A percentile compares a stretch with the other conserved stretches of the same genome.
Conservation (phyloP, 495 filamentous ascomycete genomes). For the Entonaema liquescens region DNA sequence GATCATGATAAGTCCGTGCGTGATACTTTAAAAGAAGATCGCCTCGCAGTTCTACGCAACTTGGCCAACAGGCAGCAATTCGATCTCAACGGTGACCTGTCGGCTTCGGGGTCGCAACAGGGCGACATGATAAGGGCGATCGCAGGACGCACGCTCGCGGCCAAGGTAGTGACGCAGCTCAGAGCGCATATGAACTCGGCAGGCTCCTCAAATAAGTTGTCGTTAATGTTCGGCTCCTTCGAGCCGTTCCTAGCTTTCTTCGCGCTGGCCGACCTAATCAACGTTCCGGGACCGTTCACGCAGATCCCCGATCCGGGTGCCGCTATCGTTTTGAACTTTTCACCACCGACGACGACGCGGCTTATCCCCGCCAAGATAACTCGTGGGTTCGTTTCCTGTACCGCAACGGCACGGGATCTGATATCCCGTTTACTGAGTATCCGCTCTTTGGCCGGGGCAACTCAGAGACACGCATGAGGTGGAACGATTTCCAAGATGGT, state of each 20-base stretch:
- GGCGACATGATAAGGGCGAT: slow-evolving; percentile 52
- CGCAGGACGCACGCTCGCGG: slow-evolving; percentile 53
- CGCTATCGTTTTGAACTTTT: slow-evolving; percentile 56
- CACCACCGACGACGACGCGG: slow-evolving; percentile 38
- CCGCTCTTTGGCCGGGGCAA: slow-evolving; percentile 46
- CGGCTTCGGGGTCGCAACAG: slow-evolving; percentile 35
- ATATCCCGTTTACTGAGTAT: slow-evolving; percentile 39
- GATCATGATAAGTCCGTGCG: slow-evolving; percentile 46
- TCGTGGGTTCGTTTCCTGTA: slow-evolving; percentile 55
- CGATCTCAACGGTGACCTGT: slow-evolving; percentile 47
- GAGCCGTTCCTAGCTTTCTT: slow-evolving; percentile 56
- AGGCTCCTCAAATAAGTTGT: slow-evolving; percentile 48
- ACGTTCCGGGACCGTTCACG: slow-evolving; percentile 36
- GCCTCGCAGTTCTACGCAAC: slow-evolving; percentile 39
- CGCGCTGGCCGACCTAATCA: slow-evolving; percentile 46
- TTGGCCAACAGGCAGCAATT: slow-evolving; percentile 50
- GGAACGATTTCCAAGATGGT: slow-evolving; percentile 36
- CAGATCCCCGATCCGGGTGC: slow-evolving; percentile 51
- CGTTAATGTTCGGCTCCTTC: slow-evolving; percentile 52
- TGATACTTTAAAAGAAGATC: slow-evolving; percentile 26
- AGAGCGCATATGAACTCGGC: slow-evolving; percentile 42
- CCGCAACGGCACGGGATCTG: slow-evolving; percentile 45
- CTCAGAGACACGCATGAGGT: slow-evolving; percentile 40
- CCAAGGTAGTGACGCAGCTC: slow-evolving; percentile 43
- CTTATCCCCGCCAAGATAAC: slow-evolving; percentile 37